Evolutionary conservation across 73 alveolate genomes (phyloP).

Genomic region (Paramecium caudatum): DNA sequence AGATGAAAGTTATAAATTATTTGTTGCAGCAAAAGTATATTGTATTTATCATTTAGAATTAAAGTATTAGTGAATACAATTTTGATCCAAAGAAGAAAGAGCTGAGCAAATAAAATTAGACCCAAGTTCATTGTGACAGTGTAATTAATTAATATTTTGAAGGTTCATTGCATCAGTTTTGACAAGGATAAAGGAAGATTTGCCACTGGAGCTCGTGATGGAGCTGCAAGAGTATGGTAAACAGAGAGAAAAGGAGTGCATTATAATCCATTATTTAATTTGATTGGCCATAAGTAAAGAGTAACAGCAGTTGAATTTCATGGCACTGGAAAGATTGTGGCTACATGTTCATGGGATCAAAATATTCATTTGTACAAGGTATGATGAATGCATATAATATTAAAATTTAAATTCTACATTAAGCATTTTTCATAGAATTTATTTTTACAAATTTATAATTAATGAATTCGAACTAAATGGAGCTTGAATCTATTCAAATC

Average conservation of each 20-base stretch:
- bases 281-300: conserved; percentile 56
- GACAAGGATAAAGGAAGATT: conserved; percentile 44
- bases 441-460: no score
- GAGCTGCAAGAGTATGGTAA: conserved; percentile 51
- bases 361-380: conserved; percentile 64
- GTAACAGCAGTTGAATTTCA: conserved; percentile 65
- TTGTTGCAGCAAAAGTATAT: conserved; percentile 2
- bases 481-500: no score
- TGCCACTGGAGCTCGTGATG: conserved; percentile 61
- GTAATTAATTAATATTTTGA: not conserved
- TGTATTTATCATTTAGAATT: not conserved
- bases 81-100: conserved; percentile 37
- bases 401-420: no score
- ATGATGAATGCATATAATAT: no score
- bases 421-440: no score
- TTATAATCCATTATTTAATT: conserved; percentile 25
- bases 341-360: conserved; percentile 59
- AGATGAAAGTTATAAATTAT: conserved; percentile 31
- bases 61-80: conserved; percentile 9
- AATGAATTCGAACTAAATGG: no score
- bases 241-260: not conserved
- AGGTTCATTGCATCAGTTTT: conserved; percentile 19
- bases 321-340: conserved; percentile 21
- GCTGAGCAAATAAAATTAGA: not conserved
- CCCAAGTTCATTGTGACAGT: conserved; percentile 42